Evolutionary conservation across 805 yeast genomes (phyloP), one percentile per base, ranked within the genome.

Genomic region (Ogataea degrootiae): DNA sequence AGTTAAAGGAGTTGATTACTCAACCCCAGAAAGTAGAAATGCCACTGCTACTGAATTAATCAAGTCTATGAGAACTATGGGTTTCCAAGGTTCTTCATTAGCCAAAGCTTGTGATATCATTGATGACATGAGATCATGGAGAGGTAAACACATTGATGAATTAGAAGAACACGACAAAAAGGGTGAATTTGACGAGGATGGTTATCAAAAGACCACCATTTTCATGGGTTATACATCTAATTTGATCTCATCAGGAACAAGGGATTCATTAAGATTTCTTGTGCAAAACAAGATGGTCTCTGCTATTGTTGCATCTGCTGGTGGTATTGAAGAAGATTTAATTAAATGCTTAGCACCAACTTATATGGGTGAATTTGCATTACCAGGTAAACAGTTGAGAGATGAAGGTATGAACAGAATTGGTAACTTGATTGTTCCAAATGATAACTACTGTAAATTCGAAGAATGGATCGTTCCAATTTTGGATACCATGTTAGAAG

Each of bases 391-490:
- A 48, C 74, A 76, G 42, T 77, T 94, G 53, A 82, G 99, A 68
- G 96, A 89, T 43, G 84, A 90, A 67, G 99, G 99, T 53, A 83
- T 94, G 85, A 94, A 94, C 74, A 84, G 99, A 70, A 94, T 95
- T 60, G 99, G 99, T 53, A 95, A 94, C 67, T 75, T 94, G 67
- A 76, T 94, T 57, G 98, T 94, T 44, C 99, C 99, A 47, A 94
- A 94, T 66, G 99, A 94, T 67, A 94, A 94, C 72, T 94, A 94
- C 73, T 92, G 98, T 73, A 83, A 82, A 63, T 94, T 94, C 63
- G 99, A 94, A 70, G 99, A 95, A 67, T 94, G 99, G 99, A 87
- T 95, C 56, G 95, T 94, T 34, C 99, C 99, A 34, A 78, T 94
- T 47, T 76, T 94, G 61, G 96, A 90, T 62, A 80, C 73, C 41